Conservation (phyloP, 306 rosid species). For the Vigna angularis region DNA sequence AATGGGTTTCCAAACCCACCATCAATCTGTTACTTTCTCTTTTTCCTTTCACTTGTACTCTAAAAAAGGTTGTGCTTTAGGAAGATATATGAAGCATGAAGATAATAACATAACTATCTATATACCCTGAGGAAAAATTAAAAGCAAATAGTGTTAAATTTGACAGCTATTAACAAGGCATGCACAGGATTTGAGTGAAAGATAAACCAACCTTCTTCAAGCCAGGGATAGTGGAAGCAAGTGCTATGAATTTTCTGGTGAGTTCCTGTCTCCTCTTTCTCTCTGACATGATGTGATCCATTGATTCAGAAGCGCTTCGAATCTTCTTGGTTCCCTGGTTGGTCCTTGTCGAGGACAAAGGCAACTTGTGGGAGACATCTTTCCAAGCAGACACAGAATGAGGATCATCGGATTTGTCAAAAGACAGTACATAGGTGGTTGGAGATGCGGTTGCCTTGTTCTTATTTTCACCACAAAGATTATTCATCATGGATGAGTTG, state of each 20-base stretch:
- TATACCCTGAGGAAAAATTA: not conserved
- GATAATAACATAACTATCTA: too few relatives aligned
- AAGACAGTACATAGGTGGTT: conserved; percentile 28
- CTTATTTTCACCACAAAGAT: too few relatives aligned
- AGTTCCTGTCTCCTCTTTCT: conserved; percentile 46
- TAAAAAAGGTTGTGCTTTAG: too few relatives aligned
- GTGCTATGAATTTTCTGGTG: conserved; percentile 43
- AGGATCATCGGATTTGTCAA: conserved; percentile 33
- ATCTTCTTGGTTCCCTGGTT: conserved; percentile 30
- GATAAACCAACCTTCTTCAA: conserved; percentile 39
- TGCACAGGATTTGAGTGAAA: not conserved
- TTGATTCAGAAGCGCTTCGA: conserved; percentile 32
- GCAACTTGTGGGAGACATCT: not conserved
- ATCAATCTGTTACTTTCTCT: too few relatives aligned
- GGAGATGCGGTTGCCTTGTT: not conserved
- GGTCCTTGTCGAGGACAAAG: not conserved
- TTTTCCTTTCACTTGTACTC: too few relatives aligned
- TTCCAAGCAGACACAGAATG: not conserved
- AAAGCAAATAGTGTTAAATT: not conserved
- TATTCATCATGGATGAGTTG: not conserved
- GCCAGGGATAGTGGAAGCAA: conserved; percentile 45
- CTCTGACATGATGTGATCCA: conserved; percentile 38
- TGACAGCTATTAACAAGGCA: not conserved
- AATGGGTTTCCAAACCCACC: too few relatives aligned
- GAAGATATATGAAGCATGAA: too few relatives aligned